Conservation (phyloP, 2,329 filamentous ascomycete species). For the Phyllosticta paracitricarpa region DNA sequence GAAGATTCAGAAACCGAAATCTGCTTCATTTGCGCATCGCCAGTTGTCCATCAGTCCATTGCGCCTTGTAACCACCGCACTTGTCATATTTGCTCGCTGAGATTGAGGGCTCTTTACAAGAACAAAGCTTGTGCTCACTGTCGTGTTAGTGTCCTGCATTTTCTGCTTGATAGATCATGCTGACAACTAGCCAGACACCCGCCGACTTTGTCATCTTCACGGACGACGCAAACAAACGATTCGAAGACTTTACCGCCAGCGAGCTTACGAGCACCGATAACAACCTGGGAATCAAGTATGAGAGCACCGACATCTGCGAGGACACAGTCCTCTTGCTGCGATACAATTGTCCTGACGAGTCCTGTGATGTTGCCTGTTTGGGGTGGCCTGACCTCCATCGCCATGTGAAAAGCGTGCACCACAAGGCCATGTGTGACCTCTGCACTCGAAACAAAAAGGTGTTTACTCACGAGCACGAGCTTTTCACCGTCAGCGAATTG, state of each 20-base stretch:
- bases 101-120: slow-evolving; percentile 90
- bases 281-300: slow-evolving; percentile 85
- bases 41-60: slow-evolving; percentile 76
- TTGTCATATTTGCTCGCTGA: slow-evolving; percentile 88
- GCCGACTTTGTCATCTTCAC: slow-evolving; percentile 84
- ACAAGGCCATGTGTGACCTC: slow-evolving; percentile 82
- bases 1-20: slow-evolving; percentile 63
- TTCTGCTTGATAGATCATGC: not conserved
- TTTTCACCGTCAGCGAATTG: slow-evolving; percentile 74
- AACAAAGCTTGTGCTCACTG: slow-evolving; percentile 96
- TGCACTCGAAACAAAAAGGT: slow-evolving; percentile 95
- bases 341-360: slow-evolving; percentile 85
- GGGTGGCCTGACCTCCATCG: slow-evolving; percentile 69
- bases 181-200: slow-evolving; percentile 41
- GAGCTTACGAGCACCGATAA: slow-evolving; percentile 73
- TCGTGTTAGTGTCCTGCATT: slow-evolving; percentile 48
- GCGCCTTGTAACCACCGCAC: slow-evolving; percentile 93
- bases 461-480: slow-evolving; percentile 93
- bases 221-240: slow-evolving; percentile 70
- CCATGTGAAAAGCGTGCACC: slow-evolving; percentile 72
- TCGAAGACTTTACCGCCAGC: slow-evolving; percentile 64
- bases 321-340: slow-evolving; percentile 80
- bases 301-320: slow-evolving; percentile 78
- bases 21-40: slow-evolving; percentile 96
- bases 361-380: slow-evolving; percentile 76